phyloP scores from a whole-genome alignment of 495 filamentous ascomycete genomes.

The Aspergillus biplanus region DNA sequence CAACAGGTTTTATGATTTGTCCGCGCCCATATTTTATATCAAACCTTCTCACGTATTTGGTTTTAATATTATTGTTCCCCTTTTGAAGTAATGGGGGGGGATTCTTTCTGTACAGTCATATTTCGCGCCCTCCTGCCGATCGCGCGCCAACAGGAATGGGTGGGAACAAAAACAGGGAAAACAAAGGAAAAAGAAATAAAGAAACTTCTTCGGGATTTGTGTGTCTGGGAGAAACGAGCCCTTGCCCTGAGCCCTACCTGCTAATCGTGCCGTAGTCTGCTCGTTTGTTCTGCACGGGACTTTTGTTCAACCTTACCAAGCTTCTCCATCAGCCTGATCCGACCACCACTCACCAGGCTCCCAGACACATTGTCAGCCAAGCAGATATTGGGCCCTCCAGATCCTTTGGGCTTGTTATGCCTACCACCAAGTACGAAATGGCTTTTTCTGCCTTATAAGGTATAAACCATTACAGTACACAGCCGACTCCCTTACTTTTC shows the following conservation, averaged over 20 bases:
- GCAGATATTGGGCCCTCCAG: too few species aligned
- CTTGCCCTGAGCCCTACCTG: conserved; percentile 33
- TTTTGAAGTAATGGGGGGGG: neutral
- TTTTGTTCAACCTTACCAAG: neutral
- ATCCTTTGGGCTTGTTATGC: neutral
- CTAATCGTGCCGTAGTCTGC: conserved; percentile 5
- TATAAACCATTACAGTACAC: neutral
- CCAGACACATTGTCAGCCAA: too few species aligned
- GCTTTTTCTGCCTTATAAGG: neutral
- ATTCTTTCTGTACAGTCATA: neutral
- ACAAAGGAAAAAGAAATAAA: conserved; percentile 15
- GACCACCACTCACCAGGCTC: neutral
- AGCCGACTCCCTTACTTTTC: neutral
- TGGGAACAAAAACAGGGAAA: conserved; percentile 1
- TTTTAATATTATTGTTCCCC: neutral
- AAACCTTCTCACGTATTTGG: conserved; percentile 1
- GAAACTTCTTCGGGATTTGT: conserved; percentile 12
- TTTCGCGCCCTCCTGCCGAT: conserved; percentile 25
- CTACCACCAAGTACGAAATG: neutral
- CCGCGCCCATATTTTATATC: conserved; percentile 3
- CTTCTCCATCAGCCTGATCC: conserved; percentile 11
- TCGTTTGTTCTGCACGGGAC: conserved; percentile 12
- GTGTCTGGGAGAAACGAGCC: conserved; percentile 19
- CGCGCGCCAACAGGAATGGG: conserved; percentile 21
- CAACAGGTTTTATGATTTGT: conserved; percentile 14